Percentiles rank a stretch among this genome's conserved stretches.
Conservation (phyloP, 306 rosid genomes). For the Glycine latifolia region DNA sequence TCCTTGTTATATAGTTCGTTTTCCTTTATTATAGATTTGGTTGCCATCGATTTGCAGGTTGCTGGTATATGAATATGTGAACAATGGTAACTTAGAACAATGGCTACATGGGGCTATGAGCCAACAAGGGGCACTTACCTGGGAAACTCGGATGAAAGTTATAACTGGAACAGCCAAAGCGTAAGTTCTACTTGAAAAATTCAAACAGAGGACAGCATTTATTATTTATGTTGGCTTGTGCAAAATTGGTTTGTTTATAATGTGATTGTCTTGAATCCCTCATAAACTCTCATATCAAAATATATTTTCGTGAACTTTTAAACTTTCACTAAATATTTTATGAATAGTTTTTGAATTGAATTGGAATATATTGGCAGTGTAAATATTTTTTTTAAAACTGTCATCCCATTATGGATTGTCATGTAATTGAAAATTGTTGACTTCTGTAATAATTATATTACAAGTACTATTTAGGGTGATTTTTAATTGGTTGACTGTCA, state of each 20-base stretch:
- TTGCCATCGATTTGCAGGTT: conserved; percentile 60
- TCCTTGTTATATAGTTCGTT: neutral
- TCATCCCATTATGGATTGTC: neutral
- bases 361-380: neutral
- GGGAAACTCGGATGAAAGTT: conserved; percentile 98
- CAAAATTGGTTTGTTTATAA: conserved; percentile 3
- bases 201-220: neutral
- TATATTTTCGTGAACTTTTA: neutral
- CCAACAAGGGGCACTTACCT: conserved; percentile 75
- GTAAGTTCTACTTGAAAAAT: conserved; percentile 58
- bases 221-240: neutral
- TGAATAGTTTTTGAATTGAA: neutral
- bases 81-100: conserved; percentile 94
- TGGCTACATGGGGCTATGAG: conserved; percentile 93
- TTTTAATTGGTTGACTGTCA: neutral
- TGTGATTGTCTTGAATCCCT: conserved; percentile 13
- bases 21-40: neutral
- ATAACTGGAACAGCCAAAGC: conserved; percentile 93
- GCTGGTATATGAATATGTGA: conserved; percentile 96
- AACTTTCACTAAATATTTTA: conserved; percentile 6
- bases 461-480: neutral
- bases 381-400: neutral
- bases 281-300: neutral
- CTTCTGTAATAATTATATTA: neutral
- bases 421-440: neutral